A percentile compares a stretch with the other conserved stretches of the same genome.
Conservation (phyloP, 75 land plant species). For the Larix kaempferi region DNA sequence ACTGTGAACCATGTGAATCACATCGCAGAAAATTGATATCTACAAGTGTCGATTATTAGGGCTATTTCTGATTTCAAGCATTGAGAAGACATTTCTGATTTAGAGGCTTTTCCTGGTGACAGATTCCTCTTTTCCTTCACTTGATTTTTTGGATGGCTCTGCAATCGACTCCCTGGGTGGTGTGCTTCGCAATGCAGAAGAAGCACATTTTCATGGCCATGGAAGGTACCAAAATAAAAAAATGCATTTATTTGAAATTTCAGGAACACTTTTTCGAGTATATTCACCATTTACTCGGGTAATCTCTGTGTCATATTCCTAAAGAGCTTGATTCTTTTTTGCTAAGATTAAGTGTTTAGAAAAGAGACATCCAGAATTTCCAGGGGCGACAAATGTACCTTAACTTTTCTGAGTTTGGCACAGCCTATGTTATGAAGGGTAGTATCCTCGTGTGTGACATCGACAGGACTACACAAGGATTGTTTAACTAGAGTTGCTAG, state of each 20-base stretch:
- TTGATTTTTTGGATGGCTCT: conserved; percentile 10
- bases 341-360: not conserved
- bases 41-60: not conserved
- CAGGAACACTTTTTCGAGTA: not conserved
- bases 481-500: not conserved
- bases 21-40: not conserved
- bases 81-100: not conserved
- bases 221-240: not conserved
- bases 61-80: not conserved
- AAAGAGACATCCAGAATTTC: not conserved
- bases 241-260: not conserved
- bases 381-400: not conserved
- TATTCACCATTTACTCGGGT: not conserved
- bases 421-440: not conserved
- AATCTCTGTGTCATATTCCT: not conserved
- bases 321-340: not conserved
- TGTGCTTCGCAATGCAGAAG: not conserved
- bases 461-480: not conserved
- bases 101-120: not conserved
- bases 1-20: too few relatives aligned
- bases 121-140: conserved; percentile 14
- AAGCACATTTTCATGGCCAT: conserved; percentile 4
- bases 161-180: conserved; percentile 7
- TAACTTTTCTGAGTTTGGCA: not conserved
- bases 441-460: not conserved